A percentile compares a stretch with the other conserved stretches of the same genome.
Conservation (phyloP, 352 stramenopile genomes). For the Phytopythium helicoides region DNA sequence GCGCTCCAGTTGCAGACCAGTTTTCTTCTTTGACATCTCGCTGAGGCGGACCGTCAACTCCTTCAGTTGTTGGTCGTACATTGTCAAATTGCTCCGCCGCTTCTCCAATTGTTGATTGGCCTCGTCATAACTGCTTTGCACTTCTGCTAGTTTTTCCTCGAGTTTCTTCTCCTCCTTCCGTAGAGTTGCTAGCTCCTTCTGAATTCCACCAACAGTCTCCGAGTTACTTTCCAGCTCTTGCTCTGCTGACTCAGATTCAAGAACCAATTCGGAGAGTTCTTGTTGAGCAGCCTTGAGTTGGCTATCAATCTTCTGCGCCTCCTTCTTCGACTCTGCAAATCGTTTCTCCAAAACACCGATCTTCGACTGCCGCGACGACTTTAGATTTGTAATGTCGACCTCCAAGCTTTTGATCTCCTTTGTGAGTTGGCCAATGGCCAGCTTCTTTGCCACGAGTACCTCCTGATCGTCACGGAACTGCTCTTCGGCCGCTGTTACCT, state of each 20-base stretch:
- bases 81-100: slow-evolving; percentile 60
- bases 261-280: slow-evolving; percentile 62
- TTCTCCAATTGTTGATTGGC: slow-evolving; percentile 67
- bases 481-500: slow-evolving; percentile 62
- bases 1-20: slow-evolving; percentile 89
- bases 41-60: slow-evolving; percentile 82
- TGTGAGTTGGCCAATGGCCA: slow-evolving; percentile 73
- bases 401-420: slow-evolving; percentile 72
- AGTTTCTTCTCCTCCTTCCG: slow-evolving; percentile 75
- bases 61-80: slow-evolving; percentile 92
- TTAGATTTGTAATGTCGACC: slow-evolving; percentile 79
- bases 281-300: slow-evolving; percentile 67
- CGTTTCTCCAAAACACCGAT: slow-evolving; percentile 78
- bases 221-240: slow-evolving; percentile 62
- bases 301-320: slow-evolving; percentile 56
- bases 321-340: slow-evolving; percentile 74
- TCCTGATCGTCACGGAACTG: slow-evolving; percentile 72
- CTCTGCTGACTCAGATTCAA: slow-evolving; percentile 72
- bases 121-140: slow-evolving; percentile 61
- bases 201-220: slow-evolving; percentile 43
- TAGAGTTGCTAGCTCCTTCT: slow-evolving; percentile 57
- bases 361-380: slow-evolving; percentile 75
- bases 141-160: slow-evolving; percentile 56
- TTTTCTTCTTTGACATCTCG: slow-evolving; percentile 82
- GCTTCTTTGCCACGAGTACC: slow-evolving; percentile 55